Evolutionary conservation across 2,329 filamentous ascomycete genomes (phyloP).

Genomic region (Hirsutella thompsonii): DNA sequence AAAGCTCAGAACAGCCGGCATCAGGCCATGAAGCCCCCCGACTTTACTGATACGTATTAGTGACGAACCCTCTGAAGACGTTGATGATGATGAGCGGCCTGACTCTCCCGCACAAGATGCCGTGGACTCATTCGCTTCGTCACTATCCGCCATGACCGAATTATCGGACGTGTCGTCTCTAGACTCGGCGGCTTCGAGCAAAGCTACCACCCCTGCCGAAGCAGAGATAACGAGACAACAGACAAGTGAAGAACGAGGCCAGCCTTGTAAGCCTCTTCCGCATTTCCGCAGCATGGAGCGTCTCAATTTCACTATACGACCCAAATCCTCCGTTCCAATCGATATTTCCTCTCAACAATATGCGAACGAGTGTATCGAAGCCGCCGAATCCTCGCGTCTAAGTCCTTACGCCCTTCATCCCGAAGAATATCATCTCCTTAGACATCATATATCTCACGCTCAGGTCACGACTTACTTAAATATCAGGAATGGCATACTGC

Average conservation of each 20-base stretch:
- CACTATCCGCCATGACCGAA: constrained; percentile 39
- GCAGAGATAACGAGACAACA: constrained; percentile 15
- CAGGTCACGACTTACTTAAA: constrained; percentile 95
- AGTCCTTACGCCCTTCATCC: constrained; percentile 81
- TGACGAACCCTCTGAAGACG: constrained; percentile 6
- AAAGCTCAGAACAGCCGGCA: too few relatives aligned
- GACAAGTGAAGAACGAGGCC: constrained; percentile 2
- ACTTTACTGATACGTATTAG: constrained; percentile 3
- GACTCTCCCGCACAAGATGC: constrained; percentile 9
- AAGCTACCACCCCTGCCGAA: constrained; percentile 49
- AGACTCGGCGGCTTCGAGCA: constrained; percentile 44
- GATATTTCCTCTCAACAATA: constrained; percentile 64
- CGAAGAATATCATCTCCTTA: constrained; percentile 70
- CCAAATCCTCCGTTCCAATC: constrained; percentile 73
- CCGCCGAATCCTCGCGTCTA: constrained; percentile 78
- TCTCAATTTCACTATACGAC: constrained; percentile 45
- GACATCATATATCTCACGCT: constrained; percentile 68
- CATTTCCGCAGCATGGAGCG: constrained; percentile 19
- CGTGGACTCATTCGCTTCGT: constrained; percentile 35
- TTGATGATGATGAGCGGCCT: constrained; percentile 8
- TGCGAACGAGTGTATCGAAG: constrained; percentile 80
- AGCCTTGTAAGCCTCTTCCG: constrained; percentile 9
- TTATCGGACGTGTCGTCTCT: constrained; percentile 42
- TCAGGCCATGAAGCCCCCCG: too few relatives aligned
- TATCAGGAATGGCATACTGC: constrained; percentile 85